Base-by-base conservation (phyloP, 768 basidiomycete species). In the Mycena vitilis region DNA sequence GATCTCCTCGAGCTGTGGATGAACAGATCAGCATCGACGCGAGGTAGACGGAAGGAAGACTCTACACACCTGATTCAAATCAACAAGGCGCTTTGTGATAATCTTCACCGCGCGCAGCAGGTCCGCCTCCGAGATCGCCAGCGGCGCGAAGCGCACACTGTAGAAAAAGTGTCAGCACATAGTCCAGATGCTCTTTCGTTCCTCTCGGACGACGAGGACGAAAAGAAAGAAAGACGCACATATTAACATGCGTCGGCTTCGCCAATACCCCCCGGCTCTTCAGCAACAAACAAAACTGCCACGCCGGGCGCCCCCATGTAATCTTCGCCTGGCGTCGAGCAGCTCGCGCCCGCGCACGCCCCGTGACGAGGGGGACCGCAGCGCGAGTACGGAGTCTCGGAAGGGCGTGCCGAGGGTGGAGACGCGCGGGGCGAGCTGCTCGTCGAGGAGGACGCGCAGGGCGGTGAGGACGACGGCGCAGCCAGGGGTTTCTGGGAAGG, bases 401-500 rank as follows among this genome's bases (percentile, higher is more conserved):
- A 99, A 98, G 63, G 88, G 79, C 75, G 91, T 87, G 15, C 98
- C 98, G 1, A 98, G 87, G 1, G 76, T 76, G 75, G 87, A 85
- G 0, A 98, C 95, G 30, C 95, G 90, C n/a, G 89, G 88, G 0
- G 91, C 87, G 57, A 99, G 88, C 53, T 89, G 81, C 83, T 99
- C 98, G 25, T 95, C 92, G 42, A 91, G 82, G 49, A 99, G 89
- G n/a, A 99, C 97, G 44, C 91, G 85, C 49, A 99, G 86, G 0
- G 98, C 95, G 8, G 96, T 91, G 80, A 95, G 94, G 40, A 96
- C 92, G 9, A 98, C 94, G n/a, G 98, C 98, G 73, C 95, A 97
- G 10, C 93, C 98, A 22, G 0, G 98, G 97, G 78, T 98, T 99
- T 42, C 95, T 94, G 60, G 25, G 55, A 4, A 45, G 25, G 37